These are phyloP conservation scores for Botrytis tulipae DNA, from an alignment of 2,329 filamentous ascomycete genomes.

Conservation along the genomic window DNA sequence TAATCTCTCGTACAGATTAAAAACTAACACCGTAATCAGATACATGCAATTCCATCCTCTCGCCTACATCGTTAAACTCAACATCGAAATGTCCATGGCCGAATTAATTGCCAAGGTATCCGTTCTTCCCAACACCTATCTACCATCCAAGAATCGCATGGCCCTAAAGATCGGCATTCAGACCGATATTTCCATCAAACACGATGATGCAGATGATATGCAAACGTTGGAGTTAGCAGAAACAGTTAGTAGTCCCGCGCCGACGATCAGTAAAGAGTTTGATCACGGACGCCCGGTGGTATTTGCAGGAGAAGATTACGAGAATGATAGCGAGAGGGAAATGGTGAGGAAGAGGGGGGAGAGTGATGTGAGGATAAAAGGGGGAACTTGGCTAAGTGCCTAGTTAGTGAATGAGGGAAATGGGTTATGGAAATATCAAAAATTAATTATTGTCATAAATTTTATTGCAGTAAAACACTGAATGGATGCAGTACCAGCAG, in stretches of 20 bases:
- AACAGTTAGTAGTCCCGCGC: not conserved
- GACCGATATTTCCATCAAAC: constrained; percentile 10
- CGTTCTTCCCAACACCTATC: not conserved
- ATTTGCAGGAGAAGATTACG: not conserved
- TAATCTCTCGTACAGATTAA: not conserved
- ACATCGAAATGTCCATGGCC: constrained; percentile 47
- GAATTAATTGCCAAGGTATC: constrained; percentile 40
- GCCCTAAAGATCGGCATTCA: not conserved
- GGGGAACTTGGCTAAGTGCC: not conserved
- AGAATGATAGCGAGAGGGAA: not conserved
- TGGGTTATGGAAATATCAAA: not conserved
- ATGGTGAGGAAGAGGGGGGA: not conserved
- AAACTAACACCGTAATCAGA: constrained; percentile 14
- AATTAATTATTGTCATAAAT: not conserved
- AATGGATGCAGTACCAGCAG: not conserved
- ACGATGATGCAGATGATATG: not conserved
- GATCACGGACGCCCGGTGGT: constrained; percentile 4
- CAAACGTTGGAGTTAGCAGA: not conserved
- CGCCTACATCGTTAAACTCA: constrained; percentile 45
- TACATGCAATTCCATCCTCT: constrained; percentile 45
- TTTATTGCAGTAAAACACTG: not conserved
- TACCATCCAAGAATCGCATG: not conserved
- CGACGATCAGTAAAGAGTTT: not conserved
- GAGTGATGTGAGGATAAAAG: not conserved
- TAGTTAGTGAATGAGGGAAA: not conserved